Percentiles rank a stretch among this genome's conserved stretches.
Evolutionary conservation across 164 flowering plant species (phyloP).

Genomic region (Hamamelis virginiana): DNA sequence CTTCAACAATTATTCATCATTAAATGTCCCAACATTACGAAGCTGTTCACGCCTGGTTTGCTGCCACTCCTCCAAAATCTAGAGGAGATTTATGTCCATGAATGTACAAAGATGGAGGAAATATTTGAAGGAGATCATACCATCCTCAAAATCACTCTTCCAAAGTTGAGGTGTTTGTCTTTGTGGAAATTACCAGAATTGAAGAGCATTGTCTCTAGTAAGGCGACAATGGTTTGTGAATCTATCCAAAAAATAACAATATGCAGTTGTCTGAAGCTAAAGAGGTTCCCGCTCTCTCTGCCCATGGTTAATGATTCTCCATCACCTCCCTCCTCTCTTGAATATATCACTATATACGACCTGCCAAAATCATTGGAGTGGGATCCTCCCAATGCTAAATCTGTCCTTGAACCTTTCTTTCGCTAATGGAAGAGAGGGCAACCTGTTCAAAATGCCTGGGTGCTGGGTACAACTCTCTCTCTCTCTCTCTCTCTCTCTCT

Average conservation of each 20-base stretch:
- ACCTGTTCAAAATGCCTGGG: too few species aligned
- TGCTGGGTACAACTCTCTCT: too few species aligned
- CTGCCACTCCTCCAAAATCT: constrained; percentile 13
- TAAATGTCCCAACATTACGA: constrained; percentile 5
- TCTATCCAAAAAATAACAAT: constrained; percentile 2
- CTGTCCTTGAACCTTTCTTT: neutral
- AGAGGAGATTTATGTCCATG: constrained; percentile 1
- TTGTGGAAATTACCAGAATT: constrained; percentile 8
- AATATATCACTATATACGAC: neutral
- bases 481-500: too few species aligned
- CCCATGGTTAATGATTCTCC: neutral
- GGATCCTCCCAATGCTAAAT: neutral
- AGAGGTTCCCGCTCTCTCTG: constrained; percentile 12
- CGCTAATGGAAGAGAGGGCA: too few species aligned
- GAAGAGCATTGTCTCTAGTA: constrained; percentile 12
- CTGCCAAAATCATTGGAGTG: constrained; percentile 2
- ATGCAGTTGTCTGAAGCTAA: neutral
- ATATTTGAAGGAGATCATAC: too few species aligned
- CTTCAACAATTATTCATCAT: constrained; percentile 1
- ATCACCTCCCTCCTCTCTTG: constrained; percentile 7
- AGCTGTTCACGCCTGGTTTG: constrained; percentile 3
- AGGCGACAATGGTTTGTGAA: constrained; percentile 6
- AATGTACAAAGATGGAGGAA: constrained; percentile 9
- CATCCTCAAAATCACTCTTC: too few species aligned
- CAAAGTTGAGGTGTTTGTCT: constrained; percentile 8